Evolutionary conservation across 139 green algal genomes (phyloP), one percentile per base, ranked within the genome.

Genomic region (Chlamydomonas eustigma): DNA sequence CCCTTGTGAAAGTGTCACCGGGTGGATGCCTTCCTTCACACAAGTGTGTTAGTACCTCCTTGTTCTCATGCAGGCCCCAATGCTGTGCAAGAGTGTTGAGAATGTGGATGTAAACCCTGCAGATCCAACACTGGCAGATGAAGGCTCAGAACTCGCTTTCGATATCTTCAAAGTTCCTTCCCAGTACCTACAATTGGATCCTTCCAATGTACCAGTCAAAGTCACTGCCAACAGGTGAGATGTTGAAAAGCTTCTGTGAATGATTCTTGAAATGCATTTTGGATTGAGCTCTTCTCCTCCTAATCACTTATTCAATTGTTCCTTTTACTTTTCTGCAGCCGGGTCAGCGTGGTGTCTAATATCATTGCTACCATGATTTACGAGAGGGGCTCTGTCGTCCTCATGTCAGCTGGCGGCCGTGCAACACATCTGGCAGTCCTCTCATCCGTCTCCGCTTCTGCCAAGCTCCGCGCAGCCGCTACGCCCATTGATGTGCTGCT

Each of bases 151-250:
- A 58, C 52, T 86, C 39, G 81, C 76, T 12, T 86, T 86, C 37
- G 81, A 86, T 51, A 77, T 86, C 51, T 86, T 75, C 76, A 86
- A 86, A 64, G 39, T 86, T n/a, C 80, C 75, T 3, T 52, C 73
- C 74, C 22, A 79, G 63, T 30, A 58, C 8, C 64, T 37, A 44
- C 31, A 32, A 32, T 33, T 51, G 2, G 12, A 1, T 8, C 34
- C 51, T 25, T 72, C 52, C n/a, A 82, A 75, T 44, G 73, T 83
- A 73, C 81, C 81, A 1, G 81, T 86, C 67, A 86, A 86, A 63
- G 81, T 82, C 2, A 69, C 44, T 12, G 44, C 44, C 44, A 58
- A 18, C 44, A 58, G 44, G 44, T 58, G 44, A 18, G 44, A n/a
- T n/a, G n/a, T n/a, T n/a, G n/a, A n/a, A n/a, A n/a, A n/a, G n/a